Evolutionary conservation across 31 red algal genomes (phyloP), one percentile per base, ranked within the genome.

Genomic region (Odonthalia washingtoniensis): DNA sequence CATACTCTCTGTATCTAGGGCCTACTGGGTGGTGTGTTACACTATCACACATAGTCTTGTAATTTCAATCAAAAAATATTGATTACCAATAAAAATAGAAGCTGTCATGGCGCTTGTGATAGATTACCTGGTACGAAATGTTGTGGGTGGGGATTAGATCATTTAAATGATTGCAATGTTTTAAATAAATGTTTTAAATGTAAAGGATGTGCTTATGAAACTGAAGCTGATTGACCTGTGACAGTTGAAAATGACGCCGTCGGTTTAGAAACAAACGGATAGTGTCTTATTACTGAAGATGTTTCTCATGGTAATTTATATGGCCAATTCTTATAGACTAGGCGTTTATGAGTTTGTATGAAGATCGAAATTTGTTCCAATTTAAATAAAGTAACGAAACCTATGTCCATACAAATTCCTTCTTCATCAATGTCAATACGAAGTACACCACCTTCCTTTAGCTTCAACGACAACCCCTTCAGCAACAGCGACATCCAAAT

Each of bases 241-340:
- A 44, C 40, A 46, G 88, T 91, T 3, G 65, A 44, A 6, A 12
- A 45, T 2, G 24, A 72, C 21, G 88, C 88, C 30, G n/a, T n/a
- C n/a, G 70, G 72, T 4, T 37, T 91, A 68, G 35, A 84, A 78
- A 91, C 88, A 24, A 70, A 49, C 21, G 88, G 88, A 21, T 61
- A 42, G 61, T 91, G 88, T 74, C 75, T 91, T 1, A 78, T 91
- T 43, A 80, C 88, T 36, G 88, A 91, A 35, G 36, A 69, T 30
- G 72, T 30, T 26, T 78, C 72, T 2, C 57, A 57, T 5, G 37
- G 81, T 17, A 38, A 61, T 2, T 91, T 78, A 37, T 40, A 46
- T 31, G 88, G 70, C 4, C 62, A 31, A 3, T 84, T 73, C 72
- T 61, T 36, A 9, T 91, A 70, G 79, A 91, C 88, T 28, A 36